Evolutionary conservation across 257 asterid species (phyloP).

Genomic region (Solanum corneliomulleri): DNA sequence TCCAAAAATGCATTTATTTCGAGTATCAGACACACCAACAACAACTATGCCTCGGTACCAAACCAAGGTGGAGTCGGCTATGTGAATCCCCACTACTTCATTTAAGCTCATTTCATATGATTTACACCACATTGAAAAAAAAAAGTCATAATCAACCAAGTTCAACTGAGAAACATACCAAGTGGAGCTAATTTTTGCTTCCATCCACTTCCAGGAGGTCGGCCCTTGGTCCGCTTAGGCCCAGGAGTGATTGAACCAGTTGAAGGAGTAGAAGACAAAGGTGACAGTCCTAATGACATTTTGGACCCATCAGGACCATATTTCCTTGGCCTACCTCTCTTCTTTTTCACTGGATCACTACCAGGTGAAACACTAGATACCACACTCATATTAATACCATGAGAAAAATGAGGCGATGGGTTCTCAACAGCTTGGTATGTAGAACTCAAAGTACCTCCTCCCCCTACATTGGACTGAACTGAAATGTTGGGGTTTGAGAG

Average conservation of each 20-base stretch:
- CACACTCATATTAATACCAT: slow-evolving; percentile 20
- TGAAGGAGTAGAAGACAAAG: slow-evolving; percentile 42
- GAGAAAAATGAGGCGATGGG: slow-evolving; percentile 43
- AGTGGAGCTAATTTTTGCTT: slow-evolving; percentile 93
- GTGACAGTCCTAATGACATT: slow-evolving; percentile 59
- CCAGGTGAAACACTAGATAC: slow-evolving; percentile 28
- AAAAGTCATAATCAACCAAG: background rate
- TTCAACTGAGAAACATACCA: slow-evolving; percentile 29
- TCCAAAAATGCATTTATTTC: background rate
- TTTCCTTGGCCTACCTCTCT: slow-evolving; percentile 94
- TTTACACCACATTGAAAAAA: background rate
- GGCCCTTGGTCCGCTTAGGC: slow-evolving; percentile 49
- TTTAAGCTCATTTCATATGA: background rate
- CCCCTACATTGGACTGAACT: slow-evolving; percentile 42
- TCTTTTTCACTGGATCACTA: slow-evolving; percentile 63
- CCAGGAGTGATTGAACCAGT: slow-evolving; percentile 34
- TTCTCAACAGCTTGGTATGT: slow-evolving; percentile 48
- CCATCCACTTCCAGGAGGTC: slow-evolving; percentile 97
- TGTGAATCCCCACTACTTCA: background rate
- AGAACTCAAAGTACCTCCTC: slow-evolving; percentile 23
- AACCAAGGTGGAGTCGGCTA: background rate
- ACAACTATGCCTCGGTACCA: background rate
- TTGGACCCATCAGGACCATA: slow-evolving; percentile 82
- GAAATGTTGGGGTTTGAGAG: slow-evolving; percentile 39
- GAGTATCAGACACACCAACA: background rate